These are phyloP conservation scores for Coemansia sp. DNA, from an alignment of 192 early-diverging fungal genomes.

Conservation along the genomic window DNA sequence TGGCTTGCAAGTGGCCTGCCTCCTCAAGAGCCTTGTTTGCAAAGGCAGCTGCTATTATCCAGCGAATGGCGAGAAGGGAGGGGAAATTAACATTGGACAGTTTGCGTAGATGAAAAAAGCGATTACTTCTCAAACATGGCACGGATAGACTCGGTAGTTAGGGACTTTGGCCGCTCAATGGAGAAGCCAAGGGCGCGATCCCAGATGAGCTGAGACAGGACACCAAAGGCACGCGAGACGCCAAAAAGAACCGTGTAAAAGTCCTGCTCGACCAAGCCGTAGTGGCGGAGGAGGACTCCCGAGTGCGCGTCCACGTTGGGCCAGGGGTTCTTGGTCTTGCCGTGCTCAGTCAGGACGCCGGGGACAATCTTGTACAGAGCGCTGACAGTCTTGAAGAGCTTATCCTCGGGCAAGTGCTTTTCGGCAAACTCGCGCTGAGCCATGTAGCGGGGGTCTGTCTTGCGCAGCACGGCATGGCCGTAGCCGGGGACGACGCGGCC, in stretches of 20 bases:
- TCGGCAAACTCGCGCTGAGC: slow-evolving; percentile 98
- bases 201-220: slow-evolving; percentile 94
- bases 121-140: slow-evolving; percentile 73
- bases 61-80: neutral
- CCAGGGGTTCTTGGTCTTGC: slow-evolving; percentile 99
- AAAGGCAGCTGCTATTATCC: no score
- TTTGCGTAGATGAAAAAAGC: neutral
- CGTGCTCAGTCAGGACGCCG: slow-evolving; percentile 94
- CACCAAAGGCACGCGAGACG: slow-evolving; percentile 97
- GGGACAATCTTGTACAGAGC: slow-evolving; percentile 97
- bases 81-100: neutral
- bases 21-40: neutral
- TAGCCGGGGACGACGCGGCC: slow-evolving; percentile 98
- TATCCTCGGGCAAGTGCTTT: slow-evolving; percentile 96
- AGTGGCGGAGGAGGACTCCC: slow-evolving; percentile 95
- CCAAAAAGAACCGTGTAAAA: slow-evolving; percentile 99
- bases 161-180: slow-evolving; percentile 88
- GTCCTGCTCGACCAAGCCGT: slow-evolving; percentile 94
- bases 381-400: slow-evolving; percentile 94
- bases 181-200: slow-evolving; percentile 95
- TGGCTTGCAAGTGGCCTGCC: neutral
- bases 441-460: slow-evolving; percentile 96
- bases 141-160: slow-evolving; percentile 80
- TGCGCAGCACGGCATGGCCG: slow-evolving; percentile 97
- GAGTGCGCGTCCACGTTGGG: slow-evolving; percentile 99